Evolutionary conservation across 805 yeast species (phyloP).

Genomic region (Yamadazyma sp.): DNA sequence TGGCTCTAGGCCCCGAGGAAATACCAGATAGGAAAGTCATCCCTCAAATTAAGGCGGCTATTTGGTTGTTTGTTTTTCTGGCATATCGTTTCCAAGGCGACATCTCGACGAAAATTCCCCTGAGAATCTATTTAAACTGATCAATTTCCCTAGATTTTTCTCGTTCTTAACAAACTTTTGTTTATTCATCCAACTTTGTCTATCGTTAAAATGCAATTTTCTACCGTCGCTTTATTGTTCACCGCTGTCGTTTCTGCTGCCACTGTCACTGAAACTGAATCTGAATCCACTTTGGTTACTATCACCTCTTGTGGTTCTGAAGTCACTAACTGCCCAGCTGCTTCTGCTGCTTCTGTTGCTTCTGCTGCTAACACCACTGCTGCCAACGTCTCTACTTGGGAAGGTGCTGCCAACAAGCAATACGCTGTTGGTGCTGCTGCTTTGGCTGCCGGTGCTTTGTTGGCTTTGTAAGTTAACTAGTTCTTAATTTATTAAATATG

Average conservation of each 20-base stretch:
- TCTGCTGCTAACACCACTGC: conserved; percentile 22
- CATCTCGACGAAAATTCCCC: not conserved
- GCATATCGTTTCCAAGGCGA: conserved; percentile 2
- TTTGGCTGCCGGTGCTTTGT: conserved; percentile 51
- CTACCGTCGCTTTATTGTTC: conserved; percentile 20
- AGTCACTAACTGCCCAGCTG: conserved; percentile 52
- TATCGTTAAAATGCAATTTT: conserved; percentile 44
- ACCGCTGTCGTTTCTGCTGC: conserved; percentile 19
- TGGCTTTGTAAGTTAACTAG: conserved; percentile 52
- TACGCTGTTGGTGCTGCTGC: conserved; percentile 48
- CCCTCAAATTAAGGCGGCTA: conserved; percentile 4
- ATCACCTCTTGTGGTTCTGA: conserved; percentile 45
- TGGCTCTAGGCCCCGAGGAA: not conserved
- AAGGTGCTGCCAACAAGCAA: conserved; percentile 37
- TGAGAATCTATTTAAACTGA: conserved; percentile 1
- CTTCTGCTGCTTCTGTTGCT: conserved; percentile 16
- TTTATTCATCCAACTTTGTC: conserved; percentile 31
- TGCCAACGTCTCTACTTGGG: conserved; percentile 37
- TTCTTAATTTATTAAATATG: conserved; percentile 8
- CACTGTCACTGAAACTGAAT: conserved; percentile 34
- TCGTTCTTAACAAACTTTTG: conserved; percentile 21
- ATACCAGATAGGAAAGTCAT: not conserved
- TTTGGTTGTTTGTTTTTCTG: conserved; percentile 6
- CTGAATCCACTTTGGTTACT: conserved; percentile 44
- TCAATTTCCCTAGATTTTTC: conserved; percentile 8